Evolutionary conservation across 2,329 filamentous ascomycete genomes (phyloP).

Genomic region (Penicillium freii): DNA sequence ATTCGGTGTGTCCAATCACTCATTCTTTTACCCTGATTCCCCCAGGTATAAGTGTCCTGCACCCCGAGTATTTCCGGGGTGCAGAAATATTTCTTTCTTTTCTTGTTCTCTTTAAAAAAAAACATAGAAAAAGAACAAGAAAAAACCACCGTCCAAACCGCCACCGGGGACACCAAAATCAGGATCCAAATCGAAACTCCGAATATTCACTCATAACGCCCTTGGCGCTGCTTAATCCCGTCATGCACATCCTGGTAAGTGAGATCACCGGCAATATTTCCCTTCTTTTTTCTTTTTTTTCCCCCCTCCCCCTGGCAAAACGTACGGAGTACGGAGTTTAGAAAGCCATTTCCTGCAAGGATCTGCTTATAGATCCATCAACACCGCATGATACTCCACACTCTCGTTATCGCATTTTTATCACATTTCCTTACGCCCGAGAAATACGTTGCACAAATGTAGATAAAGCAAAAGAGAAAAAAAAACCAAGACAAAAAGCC

Average conservation of each 20-base stretch:
- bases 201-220: conserved; percentile 5
- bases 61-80: conserved; percentile 7
- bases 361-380: not conserved
- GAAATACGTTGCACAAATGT: not conserved
- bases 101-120: not conserved
- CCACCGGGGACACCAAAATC: not conserved
- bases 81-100: conserved; percentile 6
- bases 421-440: conserved; percentile 4
- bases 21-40: conserved; percentile 19
- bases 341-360: not conserved
- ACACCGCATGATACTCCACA: not conserved
- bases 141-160: not conserved
- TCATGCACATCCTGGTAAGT: conserved; percentile 51
- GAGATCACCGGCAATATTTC: not conserved
- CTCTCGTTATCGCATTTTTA: not conserved
- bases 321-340: not conserved
- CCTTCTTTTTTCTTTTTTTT: not conserved
- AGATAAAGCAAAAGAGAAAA: not conserved
- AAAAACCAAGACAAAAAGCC: not conserved
- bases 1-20: conserved; percentile 24
- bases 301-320: conserved; percentile 1
- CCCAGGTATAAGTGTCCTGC: conserved; percentile 18
- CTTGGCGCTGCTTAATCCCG: conserved; percentile 13
- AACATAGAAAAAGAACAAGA: not conserved
- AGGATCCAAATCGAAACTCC: not conserved